Evolutionary conservation across 208 protist genomes (phyloP), one percentile per base, ranked within the genome.

Genomic region (Leishmania braziliensis): DNA sequence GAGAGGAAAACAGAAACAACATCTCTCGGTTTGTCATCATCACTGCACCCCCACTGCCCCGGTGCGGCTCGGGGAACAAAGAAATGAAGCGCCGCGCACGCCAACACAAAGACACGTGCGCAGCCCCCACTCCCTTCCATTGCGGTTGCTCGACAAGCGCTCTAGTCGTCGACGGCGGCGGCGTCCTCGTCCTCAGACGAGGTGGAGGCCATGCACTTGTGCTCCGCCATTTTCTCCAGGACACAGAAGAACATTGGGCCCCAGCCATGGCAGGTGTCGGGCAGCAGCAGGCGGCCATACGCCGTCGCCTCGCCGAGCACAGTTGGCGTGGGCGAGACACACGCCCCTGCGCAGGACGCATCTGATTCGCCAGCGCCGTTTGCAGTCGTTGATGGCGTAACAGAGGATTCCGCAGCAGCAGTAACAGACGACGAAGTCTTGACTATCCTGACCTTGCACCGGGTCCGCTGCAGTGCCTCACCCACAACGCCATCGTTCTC

Each of bases 401-500:
- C 80, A 51, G 58, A 3, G 33, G 66, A 39, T 39, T 39, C 14
- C 0, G 60, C 9, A 14, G 75, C 26, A 5, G 54, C 36, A 5
- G 72, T 9, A 54, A 3, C 46, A 68, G 51, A 60, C 9, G 53
- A 29, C 18, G 36, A 39, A 2, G 85, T 36, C 33, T 48, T 70
- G 43, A 91, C 83, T 23, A 95, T 77, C 56, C 86, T 81, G 68
- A 95, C 88, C 18, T 87, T 82, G 65, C 91, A 94, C 16, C 92
- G 87, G 20, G 92, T 94, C 14, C 88, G 75, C 43, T 80, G 85
- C 84, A 96, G 85, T 29, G 76, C 92, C 77, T 93, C 85, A 18
- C 71, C 84, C 33, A 98, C 90, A 56, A 98, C 92, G 29, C 84
- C 89, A 66, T 98, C 96, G 81, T 98, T 98, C 79, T 98, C 96